Evolutionary conservation across 768 basidiomycete genomes (phyloP).

Genomic region (Hygrophorus pudorinus): DNA sequence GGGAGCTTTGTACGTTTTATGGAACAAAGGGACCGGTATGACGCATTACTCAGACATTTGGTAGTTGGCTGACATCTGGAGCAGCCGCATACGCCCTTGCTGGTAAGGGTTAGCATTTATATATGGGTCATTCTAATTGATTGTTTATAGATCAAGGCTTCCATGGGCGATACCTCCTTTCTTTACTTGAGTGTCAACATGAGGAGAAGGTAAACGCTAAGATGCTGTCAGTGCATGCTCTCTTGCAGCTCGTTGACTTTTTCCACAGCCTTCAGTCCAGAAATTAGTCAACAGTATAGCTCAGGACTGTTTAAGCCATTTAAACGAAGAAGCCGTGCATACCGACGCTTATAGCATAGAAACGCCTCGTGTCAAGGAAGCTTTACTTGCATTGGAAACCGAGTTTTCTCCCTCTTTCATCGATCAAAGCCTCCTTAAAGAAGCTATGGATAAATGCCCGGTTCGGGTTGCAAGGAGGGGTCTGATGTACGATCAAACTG

Average conservation of each 20-base stretch:
- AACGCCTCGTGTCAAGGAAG: slow-evolving; percentile 35
- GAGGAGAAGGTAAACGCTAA: slow-evolving; percentile 64
- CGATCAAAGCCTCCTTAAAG: slow-evolving; percentile 31
- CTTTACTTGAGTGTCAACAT: slow-evolving; percentile 67
- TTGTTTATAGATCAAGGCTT: slow-evolving; percentile 40
- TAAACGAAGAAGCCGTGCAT: slow-evolving; percentile 55
- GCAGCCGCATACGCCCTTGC: slow-evolving; percentile 60
- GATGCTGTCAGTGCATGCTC: neutral
- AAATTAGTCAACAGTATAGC: slow-evolving; percentile 56
- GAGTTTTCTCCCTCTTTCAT: slow-evolving; percentile 40
- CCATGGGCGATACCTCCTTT: slow-evolving; percentile 46
- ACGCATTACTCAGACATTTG: slow-evolving; percentile 3
- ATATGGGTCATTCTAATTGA: slow-evolving; percentile 3
- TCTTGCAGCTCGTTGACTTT: neutral
- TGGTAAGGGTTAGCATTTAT: slow-evolving; percentile 30
- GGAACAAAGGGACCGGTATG: slow-evolving; percentile 62
- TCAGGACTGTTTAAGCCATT: slow-evolving; percentile 46
- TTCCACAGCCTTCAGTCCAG: slow-evolving; percentile 60
- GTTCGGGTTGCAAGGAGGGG: slow-evolving; percentile 36
- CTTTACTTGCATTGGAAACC: slow-evolving; percentile 35
- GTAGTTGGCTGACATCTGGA: slow-evolving; percentile 6
- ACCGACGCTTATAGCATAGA: slow-evolving; percentile 51
- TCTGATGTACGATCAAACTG: slow-evolving; percentile 38
- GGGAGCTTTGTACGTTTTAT: slow-evolving; percentile 77
- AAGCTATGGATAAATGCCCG: slow-evolving; percentile 31